Base-by-base conservation (phyloP, 768 basidiomycete species). In the Candolleomyces eurysporus region DNA sequence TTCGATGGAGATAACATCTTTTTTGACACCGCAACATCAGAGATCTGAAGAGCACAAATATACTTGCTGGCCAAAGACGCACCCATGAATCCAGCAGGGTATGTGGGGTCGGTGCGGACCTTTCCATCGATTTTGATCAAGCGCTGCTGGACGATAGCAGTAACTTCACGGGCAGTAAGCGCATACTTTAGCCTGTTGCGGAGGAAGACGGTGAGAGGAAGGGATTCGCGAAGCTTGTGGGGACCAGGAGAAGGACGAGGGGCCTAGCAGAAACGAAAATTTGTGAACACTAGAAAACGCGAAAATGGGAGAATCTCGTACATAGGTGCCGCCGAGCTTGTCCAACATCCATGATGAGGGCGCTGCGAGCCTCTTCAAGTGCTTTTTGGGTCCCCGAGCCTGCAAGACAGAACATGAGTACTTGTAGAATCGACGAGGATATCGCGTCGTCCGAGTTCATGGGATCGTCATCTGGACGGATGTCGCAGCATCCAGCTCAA, bases 261-360 rank as follows among this genome's bases (percentile, higher is more conserved):
- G 73, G 95, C 95, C 94, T 93, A 68, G 46, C 26, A 36, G 36
- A 36, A 7, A 5, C 10, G 21, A 36, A 21, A 9, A 16, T 30
- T 45, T 40, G 4, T 50, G 62, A 70, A 62, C 45, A 57, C 61
- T 36, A 58, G 61, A 32, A 52, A 69, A 52, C 62, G 64, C 55
- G 46, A 65, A 32, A 58, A 60, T 16, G 58, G 58, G 26, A 48
- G 21, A 54, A 58, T 26, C 26, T 26, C 77, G 75, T 78, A 94
- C 94, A 70, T 93, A 96, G 67, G 94, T 94, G 62, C 94, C 94
- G 79, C 91, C 89, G 71, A 99, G 79, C 83, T 99, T 99, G 85
- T 98, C 94, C 65, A 99, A 86, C 96, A 99, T 98, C 97, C 97
- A 99, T 82, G 94, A 91, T 51, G 94, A 96, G 65, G 97, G 97